Evolutionary conservation across 2,329 filamentous ascomycete species (phyloP), one percentile per base, ranked within the genome.

Genomic region (Monosporascus sp.): DNA sequence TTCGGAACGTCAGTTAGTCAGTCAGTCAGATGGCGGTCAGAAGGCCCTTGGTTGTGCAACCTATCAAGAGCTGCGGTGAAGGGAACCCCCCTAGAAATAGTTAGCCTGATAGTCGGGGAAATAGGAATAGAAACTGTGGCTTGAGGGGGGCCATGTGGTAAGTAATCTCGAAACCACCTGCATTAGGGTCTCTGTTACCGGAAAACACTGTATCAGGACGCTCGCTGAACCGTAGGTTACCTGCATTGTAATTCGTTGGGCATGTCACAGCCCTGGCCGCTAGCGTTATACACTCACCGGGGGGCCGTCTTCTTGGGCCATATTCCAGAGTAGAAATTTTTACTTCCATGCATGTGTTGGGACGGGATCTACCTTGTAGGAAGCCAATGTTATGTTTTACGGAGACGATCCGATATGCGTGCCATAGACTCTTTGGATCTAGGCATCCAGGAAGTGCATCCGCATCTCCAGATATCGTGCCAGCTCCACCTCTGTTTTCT

Each of bases 11-110:
- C 20, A 27, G 43, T 18, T 46, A 46, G 43, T 46, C 43, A 27
- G 43, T 46, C 43, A 27, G 43, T 46, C 43, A 46, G 43, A 46
- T 46, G 43, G 43, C 43, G 43, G 43, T 46, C 43, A 46, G 20
- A 43, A 20, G 39, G 22, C 20, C 11, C 11, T 20, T 20, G n/a
- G 14, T 43, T 43, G 39, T 43, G 39, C 22, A 24, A 46, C 43
- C 43, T 46, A 46, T 46, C 43, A 46, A 24, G 43, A 46, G 43
- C 22, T 46, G 43, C 43, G 43, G 43, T 46, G 43, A 25, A 46
- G 43, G 43, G 17, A 24, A 11, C 14, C 39, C 6, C 39, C 14
- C 39, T 43, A 43, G 39, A 20, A 18, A 24, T 2, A 43, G 39
- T 39, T 39, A 35, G 31, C 31, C 31, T 35, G 9, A 5, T 11